Percentiles rank a stretch among this genome's conserved stretches.
phyloP scores from a whole-genome alignment of 768 basidiomycete species.

The Arthromyces matolae region DNA sequence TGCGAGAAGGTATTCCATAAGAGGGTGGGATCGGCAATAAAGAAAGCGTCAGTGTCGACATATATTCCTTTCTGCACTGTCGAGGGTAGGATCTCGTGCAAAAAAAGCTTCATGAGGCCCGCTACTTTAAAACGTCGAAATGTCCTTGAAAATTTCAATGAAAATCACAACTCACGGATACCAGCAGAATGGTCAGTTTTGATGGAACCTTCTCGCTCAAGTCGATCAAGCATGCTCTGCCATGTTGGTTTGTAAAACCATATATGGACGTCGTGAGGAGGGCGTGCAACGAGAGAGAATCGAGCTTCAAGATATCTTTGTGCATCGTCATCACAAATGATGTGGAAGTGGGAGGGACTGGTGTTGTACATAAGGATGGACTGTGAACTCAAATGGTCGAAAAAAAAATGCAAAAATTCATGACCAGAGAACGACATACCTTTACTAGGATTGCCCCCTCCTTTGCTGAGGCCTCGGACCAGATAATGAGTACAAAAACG shows the following conservation, averaged over 20 bases:
- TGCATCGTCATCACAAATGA: slow-evolving; percentile 43
- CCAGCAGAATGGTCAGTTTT: slow-evolving; percentile 46
- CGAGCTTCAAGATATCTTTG: slow-evolving; percentile 36
- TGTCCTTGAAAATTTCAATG: background rate
- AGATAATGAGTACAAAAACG: slow-evolving; percentile 41
- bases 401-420: too few relatives aligned
- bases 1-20: slow-evolving; percentile 40
- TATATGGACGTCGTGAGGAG: slow-evolving; percentile 33
- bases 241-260: slow-evolving; percentile 39
- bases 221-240: slow-evolving; percentile 39
- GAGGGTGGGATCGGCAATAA: slow-evolving; percentile 43
- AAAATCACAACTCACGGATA: slow-evolving; percentile 32
- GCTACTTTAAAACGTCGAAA: too few relatives aligned
- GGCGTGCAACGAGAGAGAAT: slow-evolving; percentile 35
- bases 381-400: slow-evolving; percentile 17
- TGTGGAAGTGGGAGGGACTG: slow-evolving; percentile 37
- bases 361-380: slow-evolving; percentile 37
- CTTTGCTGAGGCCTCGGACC: slow-evolving; percentile 36
- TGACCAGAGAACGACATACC: slow-evolving; percentile 21
- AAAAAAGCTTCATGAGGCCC: slow-evolving; percentile 51
- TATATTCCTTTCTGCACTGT: slow-evolving; percentile 43
- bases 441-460: slow-evolving; percentile 43
- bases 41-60: slow-evolving; percentile 50
- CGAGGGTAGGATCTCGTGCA: slow-evolving; percentile 46
- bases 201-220: slow-evolving; percentile 44